phyloP scores from a whole-genome alignment of 495 filamentous ascomycete species.

The Chaetomium fimeti region DNA sequence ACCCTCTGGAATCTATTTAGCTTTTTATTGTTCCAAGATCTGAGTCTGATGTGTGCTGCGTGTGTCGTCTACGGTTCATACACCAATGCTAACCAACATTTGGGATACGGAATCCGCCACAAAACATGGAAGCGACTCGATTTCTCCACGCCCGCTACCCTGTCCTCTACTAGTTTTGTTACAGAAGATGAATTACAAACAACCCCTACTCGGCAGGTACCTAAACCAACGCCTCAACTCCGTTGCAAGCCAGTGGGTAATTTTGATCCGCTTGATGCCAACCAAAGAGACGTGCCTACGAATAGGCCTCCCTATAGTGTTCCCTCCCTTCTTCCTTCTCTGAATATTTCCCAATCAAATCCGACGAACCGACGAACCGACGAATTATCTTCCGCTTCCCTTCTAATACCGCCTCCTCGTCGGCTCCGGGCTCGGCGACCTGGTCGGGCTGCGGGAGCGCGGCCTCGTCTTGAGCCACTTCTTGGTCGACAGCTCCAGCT shows the following conservation, averaged over 20 bases:
- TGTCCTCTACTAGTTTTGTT: neutral
- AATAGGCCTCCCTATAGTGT: too few species aligned
- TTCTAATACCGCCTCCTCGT: constrained; percentile 61
- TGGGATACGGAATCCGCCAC: neutral
- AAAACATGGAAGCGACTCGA: neutral
- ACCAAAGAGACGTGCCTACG: neutral
- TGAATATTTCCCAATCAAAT: neutral
- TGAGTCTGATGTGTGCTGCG: neutral
- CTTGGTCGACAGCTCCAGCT: constrained; percentile 82
- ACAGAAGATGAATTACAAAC: constrained; percentile 1
- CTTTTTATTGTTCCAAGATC: constrained; percentile 1
- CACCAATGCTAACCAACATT: too few species aligned
- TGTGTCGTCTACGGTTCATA: neutral
- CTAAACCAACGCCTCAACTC: constrained; percentile 17
- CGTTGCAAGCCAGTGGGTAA: constrained; percentile 4
- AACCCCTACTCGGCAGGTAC: constrained; percentile 3
- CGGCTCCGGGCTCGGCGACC: constrained; percentile 75
- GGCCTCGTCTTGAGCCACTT: constrained; percentile 92
- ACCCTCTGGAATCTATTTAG: constrained; percentile 25
- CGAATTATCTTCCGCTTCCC: neutral
- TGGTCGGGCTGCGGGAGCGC: constrained; percentile 75
- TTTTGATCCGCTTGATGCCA: constrained; percentile 6
- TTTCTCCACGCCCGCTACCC: neutral
- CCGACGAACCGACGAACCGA: too few species aligned
- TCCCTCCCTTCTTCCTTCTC: neutral